phyloP scores from a whole-genome alignment of 192 early-diverging fungal genomes.

The Gamsiella multidivaricata region DNA sequence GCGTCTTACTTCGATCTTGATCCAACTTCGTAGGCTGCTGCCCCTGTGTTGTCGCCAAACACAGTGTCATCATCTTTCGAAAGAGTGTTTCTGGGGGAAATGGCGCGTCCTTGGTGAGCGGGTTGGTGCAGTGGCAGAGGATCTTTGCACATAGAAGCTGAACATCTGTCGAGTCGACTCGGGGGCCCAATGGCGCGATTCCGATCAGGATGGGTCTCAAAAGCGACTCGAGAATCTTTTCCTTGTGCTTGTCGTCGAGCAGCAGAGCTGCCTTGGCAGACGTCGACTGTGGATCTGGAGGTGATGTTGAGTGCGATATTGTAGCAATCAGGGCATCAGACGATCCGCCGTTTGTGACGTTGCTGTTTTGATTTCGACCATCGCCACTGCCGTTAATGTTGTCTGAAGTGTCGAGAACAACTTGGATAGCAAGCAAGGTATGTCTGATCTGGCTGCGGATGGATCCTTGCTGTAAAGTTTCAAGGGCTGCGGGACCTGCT shows the following conservation, averaged over 20 bases:
- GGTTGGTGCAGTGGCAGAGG: conserved; percentile 22
- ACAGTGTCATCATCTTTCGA: conserved; percentile 11
- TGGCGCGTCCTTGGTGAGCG: neutral
- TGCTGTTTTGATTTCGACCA: neutral
- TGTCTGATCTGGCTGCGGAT: conserved; percentile 34
- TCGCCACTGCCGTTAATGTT: neutral
- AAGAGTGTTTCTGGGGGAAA: conserved; percentile 15
- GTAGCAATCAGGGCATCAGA: too few relatives aligned
- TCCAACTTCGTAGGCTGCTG: neutral
- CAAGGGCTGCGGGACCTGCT: neutral
- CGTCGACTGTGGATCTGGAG: too few relatives aligned
- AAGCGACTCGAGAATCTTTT: conserved; percentile 15
- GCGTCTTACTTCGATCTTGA: neutral
- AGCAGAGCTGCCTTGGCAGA: neutral
- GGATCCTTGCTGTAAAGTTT: conserved; percentile 17
- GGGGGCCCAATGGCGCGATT: conserved; percentile 12
- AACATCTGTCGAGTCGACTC: conserved; percentile 24
- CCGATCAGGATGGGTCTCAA: conserved; percentile 30
- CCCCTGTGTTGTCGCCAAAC: neutral
- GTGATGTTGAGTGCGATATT: too few relatives aligned
- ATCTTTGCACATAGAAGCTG: conserved; percentile 47
- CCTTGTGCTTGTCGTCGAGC: conserved; percentile 4
- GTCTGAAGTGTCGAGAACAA: conserved; percentile 15
- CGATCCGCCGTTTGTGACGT: neutral
- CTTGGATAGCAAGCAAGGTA: conserved; percentile 26